Conservation (phyloP, 176 grass and related monocot genomes). For the Puya raimondii region DNA sequence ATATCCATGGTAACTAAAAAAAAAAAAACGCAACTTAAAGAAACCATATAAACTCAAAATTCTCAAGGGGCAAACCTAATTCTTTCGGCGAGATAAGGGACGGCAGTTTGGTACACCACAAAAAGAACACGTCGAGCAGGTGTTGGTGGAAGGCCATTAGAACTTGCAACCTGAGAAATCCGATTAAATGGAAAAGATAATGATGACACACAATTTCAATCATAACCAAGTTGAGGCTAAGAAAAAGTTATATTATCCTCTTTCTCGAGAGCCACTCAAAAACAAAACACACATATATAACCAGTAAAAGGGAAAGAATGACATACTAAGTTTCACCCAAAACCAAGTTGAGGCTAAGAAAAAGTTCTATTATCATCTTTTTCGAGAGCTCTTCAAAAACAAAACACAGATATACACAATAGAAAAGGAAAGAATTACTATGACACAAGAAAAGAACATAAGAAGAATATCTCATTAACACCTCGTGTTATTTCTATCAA, state of each 20-base stretch:
- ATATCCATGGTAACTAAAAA: neutral
- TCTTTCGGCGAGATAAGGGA: constrained; percentile 87
- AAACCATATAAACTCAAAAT: neutral
- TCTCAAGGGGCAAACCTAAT: constrained; percentile 47
- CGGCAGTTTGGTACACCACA: constrained; percentile 79
- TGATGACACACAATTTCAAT: constrained; percentile 6
- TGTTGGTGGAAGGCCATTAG: constrained; percentile 71
- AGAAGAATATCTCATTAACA: too few relatives aligned
- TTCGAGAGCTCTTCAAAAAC: too few relatives aligned
- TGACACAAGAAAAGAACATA: too few relatives aligned
- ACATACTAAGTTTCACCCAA: constrained; percentile 1
- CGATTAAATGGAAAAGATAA: constrained; percentile 8
- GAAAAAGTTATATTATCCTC: too few relatives aligned
- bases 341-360: neutral
- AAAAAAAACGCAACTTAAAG: constrained; percentile 4
- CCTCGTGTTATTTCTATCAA: neutral
- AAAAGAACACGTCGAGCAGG: constrained; percentile 76
- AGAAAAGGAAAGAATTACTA: too few relatives aligned
- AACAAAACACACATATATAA: too few relatives aligned
- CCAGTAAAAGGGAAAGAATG: neutral
- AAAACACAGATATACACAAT: too few relatives aligned
- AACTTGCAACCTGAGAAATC: constrained; percentile 57
- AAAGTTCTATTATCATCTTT: too few relatives aligned
- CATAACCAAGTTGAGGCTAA: neutral
- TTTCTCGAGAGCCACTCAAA: too few relatives aligned